Conservation (phyloP, 306 rosid genomes). For the Gastrolobium villosum region DNA sequence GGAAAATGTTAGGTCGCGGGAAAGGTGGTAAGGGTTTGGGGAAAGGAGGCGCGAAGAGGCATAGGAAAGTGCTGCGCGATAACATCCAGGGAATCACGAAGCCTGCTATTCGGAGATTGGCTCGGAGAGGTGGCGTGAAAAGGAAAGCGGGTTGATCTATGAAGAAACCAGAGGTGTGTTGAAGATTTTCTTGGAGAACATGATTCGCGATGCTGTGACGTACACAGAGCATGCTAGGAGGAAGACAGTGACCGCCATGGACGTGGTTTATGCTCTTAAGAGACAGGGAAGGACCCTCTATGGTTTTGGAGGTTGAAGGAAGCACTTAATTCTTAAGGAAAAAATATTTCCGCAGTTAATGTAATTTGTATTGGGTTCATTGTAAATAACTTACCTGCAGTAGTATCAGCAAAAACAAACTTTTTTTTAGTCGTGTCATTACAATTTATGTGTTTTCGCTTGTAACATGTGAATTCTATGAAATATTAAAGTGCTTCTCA, state of each 20-base stretch:
- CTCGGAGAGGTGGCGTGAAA: slow-evolving; percentile 49
- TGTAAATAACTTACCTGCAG: too few relatives aligned
- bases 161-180: slow-evolving; percentile 52
- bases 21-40: slow-evolving; percentile 43
- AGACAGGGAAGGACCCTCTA: slow-evolving; percentile 46
- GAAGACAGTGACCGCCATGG: slow-evolving; percentile 42
- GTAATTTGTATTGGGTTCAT: too few relatives aligned
- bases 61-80: slow-evolving; percentile 48
- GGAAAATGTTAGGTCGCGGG: slow-evolving; percentile 33
- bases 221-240: slow-evolving; percentile 43
- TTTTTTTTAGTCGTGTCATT: too few relatives aligned
- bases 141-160: slow-evolving; percentile 49
- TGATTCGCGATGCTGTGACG: slow-evolving; percentile 42
- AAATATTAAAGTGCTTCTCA: too few relatives aligned
- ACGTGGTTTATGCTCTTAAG: slow-evolving; percentile 40
- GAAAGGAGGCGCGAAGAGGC: slow-evolving; percentile 54
- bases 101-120: slow-evolving; percentile 51
- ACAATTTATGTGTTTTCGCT: too few relatives aligned
- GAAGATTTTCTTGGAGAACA: slow-evolving; percentile 47
- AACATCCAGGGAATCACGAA: slow-evolving; percentile 54
- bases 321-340: too few relatives aligned
- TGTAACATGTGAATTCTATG: too few relatives aligned
- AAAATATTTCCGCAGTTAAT: too few relatives aligned
- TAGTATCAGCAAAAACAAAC: too few relatives aligned
- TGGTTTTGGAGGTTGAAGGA: slow-evolving; percentile 36